Evolutionary conservation across 2,329 filamentous ascomycete genomes (phyloP), one percentile per base, ranked within the genome.

Genomic region (Alternaria angustiovoidea): DNA sequence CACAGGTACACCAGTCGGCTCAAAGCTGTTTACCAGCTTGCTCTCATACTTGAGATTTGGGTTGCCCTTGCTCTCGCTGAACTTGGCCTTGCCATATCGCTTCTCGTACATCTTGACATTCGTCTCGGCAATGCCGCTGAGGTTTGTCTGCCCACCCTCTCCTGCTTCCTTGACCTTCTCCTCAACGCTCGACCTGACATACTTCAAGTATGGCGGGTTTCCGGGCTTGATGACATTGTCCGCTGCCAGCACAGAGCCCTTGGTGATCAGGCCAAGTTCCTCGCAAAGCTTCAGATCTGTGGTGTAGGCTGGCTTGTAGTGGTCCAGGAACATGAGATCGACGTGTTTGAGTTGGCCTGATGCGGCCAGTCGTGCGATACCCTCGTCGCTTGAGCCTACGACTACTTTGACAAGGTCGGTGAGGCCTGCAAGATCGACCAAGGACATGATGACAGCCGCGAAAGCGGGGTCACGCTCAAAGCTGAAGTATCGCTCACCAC

Each of bases 261-360:
- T 82, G 0, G 81, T 81, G 3, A 95, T 81, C 36, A 94, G 75
- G 0, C 84, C 85, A 5, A 94, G 80, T 39, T 90, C 84, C 79
- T 95, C 92, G 73, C 89, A 92, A 0, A 93, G 83, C 79, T 93
- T 93, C 62, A 94, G 78, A 69, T 95, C 92, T 0, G 86, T 84
- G 1, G 86, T 87, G 74, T 94, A 95, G 0, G 88, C 86, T 0
- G 90, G 89, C 77, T 94, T 94, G 78, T 90, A 89, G 76, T 95
- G 92, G 70, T 95, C 92, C 36, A 95, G 80, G 76, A 95, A 94
- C 76, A 93, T 81, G 39, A 94, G 79, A 68, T 93, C 90, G 61
- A 93, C 86, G 46, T 84, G 82, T 24, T 81, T 77, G 24, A 93
- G 74, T 5, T 74, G 70, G 0, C 87, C 87, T 3, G 81, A 75